phyloP scores from a whole-genome alignment of 2,329 filamentous ascomycete genomes.

The Cordyceps fumosorosea region DNA sequence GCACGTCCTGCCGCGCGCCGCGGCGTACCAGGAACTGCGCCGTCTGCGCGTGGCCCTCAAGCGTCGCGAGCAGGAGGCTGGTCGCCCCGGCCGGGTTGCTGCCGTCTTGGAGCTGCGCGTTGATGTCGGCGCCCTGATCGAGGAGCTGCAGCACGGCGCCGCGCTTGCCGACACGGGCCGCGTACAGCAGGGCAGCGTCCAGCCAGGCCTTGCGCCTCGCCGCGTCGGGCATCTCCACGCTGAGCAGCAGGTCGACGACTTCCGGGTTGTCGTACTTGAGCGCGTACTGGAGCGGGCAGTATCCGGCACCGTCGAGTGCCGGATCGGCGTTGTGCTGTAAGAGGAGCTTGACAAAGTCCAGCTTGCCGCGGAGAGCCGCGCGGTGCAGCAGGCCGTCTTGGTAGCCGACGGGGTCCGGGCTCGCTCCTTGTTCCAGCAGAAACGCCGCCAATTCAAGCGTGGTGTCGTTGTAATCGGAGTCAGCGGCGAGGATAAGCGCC shows the following conservation, averaged over 20 bases:
- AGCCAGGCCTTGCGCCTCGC: not conserved
- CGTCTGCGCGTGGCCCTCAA: not conserved
- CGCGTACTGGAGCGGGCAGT: not conserved
- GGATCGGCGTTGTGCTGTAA: constrained; percentile 3
- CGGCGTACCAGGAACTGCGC: constrained; percentile 8
- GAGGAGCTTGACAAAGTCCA: not conserved
- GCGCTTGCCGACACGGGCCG: constrained; percentile 4
- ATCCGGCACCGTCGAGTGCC: not conserved
- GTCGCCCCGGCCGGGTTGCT: not conserved
- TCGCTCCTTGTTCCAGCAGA: constrained; percentile 1
- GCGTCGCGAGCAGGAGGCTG: not conserved
- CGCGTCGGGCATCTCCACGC: not conserved
- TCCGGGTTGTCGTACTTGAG: not conserved
- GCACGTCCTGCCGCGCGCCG: not conserved
- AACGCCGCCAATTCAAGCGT: not conserved
- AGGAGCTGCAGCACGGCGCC: constrained; percentile 1
- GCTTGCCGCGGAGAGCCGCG: not conserved
- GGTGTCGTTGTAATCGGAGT: not conserved
- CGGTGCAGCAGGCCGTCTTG: constrained; percentile 4
- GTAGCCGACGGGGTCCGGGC: not conserved
- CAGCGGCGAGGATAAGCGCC: not conserved
- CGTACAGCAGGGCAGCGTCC: not conserved
- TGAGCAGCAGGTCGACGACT: not conserved
- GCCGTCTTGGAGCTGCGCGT: not conserved
- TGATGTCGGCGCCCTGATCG: not conserved